phyloP scores from a whole-genome alignment of 2,329 filamentous ascomycete species.

The Scleromitrula shiraiana region DNA sequence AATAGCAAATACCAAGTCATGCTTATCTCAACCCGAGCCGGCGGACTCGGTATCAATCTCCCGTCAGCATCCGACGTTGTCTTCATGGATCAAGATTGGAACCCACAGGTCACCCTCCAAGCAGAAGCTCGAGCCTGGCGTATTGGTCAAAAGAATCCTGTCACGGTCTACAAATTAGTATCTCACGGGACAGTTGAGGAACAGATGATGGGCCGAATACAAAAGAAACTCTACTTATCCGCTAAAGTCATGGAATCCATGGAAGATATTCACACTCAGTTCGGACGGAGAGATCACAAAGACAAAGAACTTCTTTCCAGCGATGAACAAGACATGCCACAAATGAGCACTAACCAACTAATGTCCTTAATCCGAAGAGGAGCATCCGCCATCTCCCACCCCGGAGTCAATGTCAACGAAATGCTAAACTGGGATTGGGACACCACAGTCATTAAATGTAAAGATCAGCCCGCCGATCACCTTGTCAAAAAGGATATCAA shows the following conservation, averaged over 20 bases:
- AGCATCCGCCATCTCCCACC: conserved; percentile 42
- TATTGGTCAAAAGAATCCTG: conserved; percentile 92
- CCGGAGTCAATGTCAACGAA: conserved; percentile 45
- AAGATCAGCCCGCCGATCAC: conserved; percentile 40
- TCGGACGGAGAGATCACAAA: conserved; percentile 25
- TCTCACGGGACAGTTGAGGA: conserved; percentile 85
- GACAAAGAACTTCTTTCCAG: conserved; percentile 19
- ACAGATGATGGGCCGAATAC: conserved; percentile 53
- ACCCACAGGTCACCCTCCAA: conserved; percentile 94
- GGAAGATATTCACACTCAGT: conserved; percentile 41
- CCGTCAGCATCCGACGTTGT: conserved; percentile 96
- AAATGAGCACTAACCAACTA: conserved; percentile 42
- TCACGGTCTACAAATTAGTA: conserved; percentile 89
- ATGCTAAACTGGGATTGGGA: conserved; percentile 50
- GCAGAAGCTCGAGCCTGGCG: conserved; percentile 88
- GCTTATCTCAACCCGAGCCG: conserved; percentile 83
- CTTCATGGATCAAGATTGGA: conserved; percentile 95
- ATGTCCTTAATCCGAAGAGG: conserved; percentile 47
- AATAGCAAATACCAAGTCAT: conserved; percentile 80
- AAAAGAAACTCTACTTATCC: conserved; percentile 54
- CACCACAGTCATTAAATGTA: conserved; percentile 45
- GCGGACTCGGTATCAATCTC: conserved; percentile 93
- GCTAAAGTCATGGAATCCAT: conserved; percentile 53
- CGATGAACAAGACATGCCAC: conserved; percentile 39
- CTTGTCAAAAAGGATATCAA: conserved; percentile 30